phyloP scores from a whole-genome alignment of 2,329 filamentous ascomycete genomes.

The Orbilia brochopaga region DNA sequence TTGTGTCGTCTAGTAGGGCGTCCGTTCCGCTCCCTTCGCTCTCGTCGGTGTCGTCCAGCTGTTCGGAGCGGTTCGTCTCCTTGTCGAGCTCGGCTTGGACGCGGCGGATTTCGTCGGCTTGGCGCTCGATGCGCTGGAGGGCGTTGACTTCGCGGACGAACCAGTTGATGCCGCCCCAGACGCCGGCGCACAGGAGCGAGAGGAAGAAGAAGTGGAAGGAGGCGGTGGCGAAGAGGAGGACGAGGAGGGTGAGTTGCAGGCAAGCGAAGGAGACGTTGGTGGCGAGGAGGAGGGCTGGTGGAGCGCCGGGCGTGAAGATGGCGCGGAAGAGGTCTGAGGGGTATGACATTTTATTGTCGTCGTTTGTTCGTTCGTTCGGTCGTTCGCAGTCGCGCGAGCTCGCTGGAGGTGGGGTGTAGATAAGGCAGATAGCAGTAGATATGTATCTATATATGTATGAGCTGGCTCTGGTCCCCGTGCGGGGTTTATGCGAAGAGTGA shows the following conservation, averaged over 20 bases:
- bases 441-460: no score
- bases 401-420: no score
- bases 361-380: conserved; percentile 3
- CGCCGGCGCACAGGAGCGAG: conserved; percentile 75
- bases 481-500: no score
- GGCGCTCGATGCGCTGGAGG: conserved; percentile 61
- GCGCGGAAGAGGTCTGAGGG: conserved; percentile 83
- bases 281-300: conserved; percentile 82
- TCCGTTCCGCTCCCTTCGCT: conserved; percentile 60
- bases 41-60: conserved; percentile 59
- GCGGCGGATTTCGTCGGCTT: conserved; percentile 31
- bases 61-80: conserved; percentile 59
- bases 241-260: conserved; percentile 78
- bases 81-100: conserved; percentile 57
- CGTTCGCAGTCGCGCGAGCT: no score
- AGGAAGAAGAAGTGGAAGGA: conserved; percentile 88
- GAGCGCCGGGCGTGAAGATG: conserved; percentile 90
- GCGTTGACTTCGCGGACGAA: conserved; percentile 70
- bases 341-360: conserved; percentile 49
- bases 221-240: conserved; percentile 78
- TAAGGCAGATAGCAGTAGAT: no score
- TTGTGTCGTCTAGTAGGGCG: conserved; percentile 53
- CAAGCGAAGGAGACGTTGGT: conserved; percentile 88
- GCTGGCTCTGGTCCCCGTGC: no score
- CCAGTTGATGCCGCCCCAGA: conserved; percentile 98